phyloP scores from a whole-genome alignment of 2,329 filamentous ascomycete species.

The Diaporthe citrichinensis region DNA sequence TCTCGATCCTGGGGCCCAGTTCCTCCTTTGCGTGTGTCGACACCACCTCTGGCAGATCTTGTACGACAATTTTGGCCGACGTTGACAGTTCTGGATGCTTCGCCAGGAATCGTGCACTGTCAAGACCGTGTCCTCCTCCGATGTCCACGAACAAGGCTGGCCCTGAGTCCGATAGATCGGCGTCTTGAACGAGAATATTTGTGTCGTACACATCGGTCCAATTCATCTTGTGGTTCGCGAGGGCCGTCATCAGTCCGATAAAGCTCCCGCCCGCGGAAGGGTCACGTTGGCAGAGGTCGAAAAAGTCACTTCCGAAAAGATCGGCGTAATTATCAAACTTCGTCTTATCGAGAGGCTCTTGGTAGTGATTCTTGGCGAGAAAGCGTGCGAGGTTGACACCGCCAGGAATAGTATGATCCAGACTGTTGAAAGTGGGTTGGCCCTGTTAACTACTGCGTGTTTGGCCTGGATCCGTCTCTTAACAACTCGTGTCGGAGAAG shows the following conservation, averaged over 20 bases:
- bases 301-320: constrained; percentile 49
- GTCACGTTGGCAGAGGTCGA: constrained; percentile 50
- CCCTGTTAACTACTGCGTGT: neutral
- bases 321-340: constrained; percentile 45
- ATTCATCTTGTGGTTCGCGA: constrained; percentile 51
- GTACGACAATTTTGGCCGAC: constrained; percentile 50
- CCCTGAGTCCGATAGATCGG: neutral
- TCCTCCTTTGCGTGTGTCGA: constrained; percentile 43
- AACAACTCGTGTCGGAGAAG: neutral
- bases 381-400: constrained; percentile 48
- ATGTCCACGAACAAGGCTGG: constrained; percentile 51
- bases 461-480: neutral
- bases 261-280: constrained; percentile 50
- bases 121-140: constrained; percentile 55
- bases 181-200: constrained; percentile 42
- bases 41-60: constrained; percentile 53
- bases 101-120: constrained; percentile 51
- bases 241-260: constrained; percentile 54
- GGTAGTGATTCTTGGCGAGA: constrained; percentile 51
- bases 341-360: constrained; percentile 48
- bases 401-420: neutral
- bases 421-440: neutral
- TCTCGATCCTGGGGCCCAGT: constrained; percentile 45
- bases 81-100: constrained; percentile 45
- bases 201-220: constrained; percentile 52